Evolutionary conservation across 1,284 basidiomycete genomes (phyloP), one percentile per base, ranked within the genome.

Genomic region (Fomitopsis palustris): DNA sequence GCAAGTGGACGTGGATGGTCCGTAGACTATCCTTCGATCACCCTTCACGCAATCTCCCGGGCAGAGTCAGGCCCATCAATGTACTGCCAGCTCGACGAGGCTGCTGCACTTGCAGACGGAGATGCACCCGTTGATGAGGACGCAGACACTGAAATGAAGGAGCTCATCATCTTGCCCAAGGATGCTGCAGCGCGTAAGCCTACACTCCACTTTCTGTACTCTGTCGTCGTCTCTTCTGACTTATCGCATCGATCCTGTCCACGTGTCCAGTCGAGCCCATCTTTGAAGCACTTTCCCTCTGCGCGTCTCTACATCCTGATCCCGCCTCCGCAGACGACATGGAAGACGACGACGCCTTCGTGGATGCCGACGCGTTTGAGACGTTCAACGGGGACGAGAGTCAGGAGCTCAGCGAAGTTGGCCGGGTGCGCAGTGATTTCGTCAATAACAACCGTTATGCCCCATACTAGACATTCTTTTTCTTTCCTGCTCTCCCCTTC

Each of bases 391-490:
- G 86, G 35, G 79, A 79, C 53, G 83, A 81, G 57, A 81, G 77
- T 17, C 79, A 90, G 67, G 89, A 92, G 71, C 81, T 92, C 62
- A 90, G 85, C 70, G 88, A 90, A 75, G 87, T 88, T 65, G 95
- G 95, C 78, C 89, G 92, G 90, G 93, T 96, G 88, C 93, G 93
- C 87, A 90, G 86, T 74, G 86, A 93, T 89, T 92, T 92, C 74
- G 74, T 85, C 75, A 88, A 87, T 78, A 78, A 87, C 78, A 84
- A 79, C 70, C 88, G 95, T 74, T 96, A 81, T 75, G 78, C 84
- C 62, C 95, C 95, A 62, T 96, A 97, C 83, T 96, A 90, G 86
- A 81, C 73, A 57, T 60, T 61, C 58, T 58, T 65, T 68, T 62
- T 60, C 55, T 41, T 23, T 69, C 64, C 65, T 69, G 55, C 65